Base-by-base conservation (phyloP, 345 rosid species). In the Adansonia digitata region DNA sequence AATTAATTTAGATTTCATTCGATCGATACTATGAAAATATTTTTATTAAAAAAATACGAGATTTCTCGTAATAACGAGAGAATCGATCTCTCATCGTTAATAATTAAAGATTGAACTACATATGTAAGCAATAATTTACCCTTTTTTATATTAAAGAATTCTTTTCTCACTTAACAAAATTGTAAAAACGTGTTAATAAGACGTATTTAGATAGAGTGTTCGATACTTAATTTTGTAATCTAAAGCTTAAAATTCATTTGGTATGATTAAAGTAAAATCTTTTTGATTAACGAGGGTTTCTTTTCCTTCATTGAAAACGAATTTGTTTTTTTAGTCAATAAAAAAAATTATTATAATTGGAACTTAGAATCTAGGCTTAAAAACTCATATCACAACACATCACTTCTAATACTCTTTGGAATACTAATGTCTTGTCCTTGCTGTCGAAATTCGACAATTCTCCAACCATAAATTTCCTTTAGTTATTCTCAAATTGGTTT, bases 361-460 rank as follows among this genome's bases (percentile, higher is more conserved):
- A 11, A 64, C 15, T 37, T 11, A 64, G 69, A 39, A 64, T 64
- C 69, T 64, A 20, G 35, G 17, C 5, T 34, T 60, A n/a, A 31
- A 35, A 60, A 31, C 65, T 60, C 65, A 60, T 31, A 34, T 31
- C 65, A 60, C 40, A 29, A 60, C 65, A 60, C 65, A 31, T 60
- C 65, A 60, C 40, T 15, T 29, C n/a, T 15, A 14, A 6, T 13
- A 60, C 34, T 39, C 40, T 60, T 60, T 7, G 8, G 12, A 11
- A 31, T 40, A 31, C 65, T 15, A 29, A 17, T 15, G 42, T 31
- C 34, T 60, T 31, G 12, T 59, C 65, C 7, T 60, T 17, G 14
- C 40, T 60, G 42, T 60, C 42, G 42, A 31, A 31, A 60, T 60
- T 31, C 24, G 18, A 65, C 49, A 65, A 64, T 39, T 65, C 46